Conservation (phyloP, 1,284 basidiomycete species). For the Malassezia arunalokei region DNA sequence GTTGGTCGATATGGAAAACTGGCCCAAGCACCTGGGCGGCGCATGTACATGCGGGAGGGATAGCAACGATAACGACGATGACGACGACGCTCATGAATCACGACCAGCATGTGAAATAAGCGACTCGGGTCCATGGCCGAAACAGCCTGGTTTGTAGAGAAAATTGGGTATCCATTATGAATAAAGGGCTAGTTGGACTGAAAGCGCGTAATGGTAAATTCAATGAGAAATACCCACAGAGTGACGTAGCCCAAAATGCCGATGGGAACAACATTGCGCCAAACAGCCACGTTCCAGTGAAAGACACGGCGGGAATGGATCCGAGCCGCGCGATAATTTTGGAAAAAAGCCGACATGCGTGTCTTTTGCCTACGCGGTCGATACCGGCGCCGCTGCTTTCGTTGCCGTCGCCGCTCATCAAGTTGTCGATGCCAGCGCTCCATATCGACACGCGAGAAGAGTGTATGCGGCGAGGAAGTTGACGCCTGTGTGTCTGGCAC, state of each 20-base stretch:
- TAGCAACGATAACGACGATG: too few relatives aligned
- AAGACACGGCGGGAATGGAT: conserved; percentile 27
- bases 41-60: conserved; percentile 23
- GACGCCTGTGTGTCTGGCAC: not conserved
- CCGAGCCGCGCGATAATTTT: conserved; percentile 12
- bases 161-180: not conserved
- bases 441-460: not conserved
- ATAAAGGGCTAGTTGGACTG: not conserved
- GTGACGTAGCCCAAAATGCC: conserved; percentile 33
- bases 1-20: conserved; percentile 25
- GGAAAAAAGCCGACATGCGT: conserved; percentile 10
- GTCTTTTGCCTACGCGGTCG: not conserved
- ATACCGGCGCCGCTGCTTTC: not conserved
- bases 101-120: conserved; percentile 19
- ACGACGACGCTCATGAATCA: not conserved
- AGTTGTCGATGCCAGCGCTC: conserved; percentile 8
- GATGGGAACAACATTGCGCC: conserved; percentile 39
- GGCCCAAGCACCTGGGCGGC: conserved; percentile 35
- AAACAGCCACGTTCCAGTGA: conserved; percentile 44
- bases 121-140: conserved; percentile 32
- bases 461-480: not conserved
- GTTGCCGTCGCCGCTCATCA: conserved; percentile 1
- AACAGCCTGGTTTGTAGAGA: not conserved
- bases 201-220: conserved; percentile 1
- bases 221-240: conserved; percentile 32